Base-by-base conservation (phyloP, 169 alveolate genomes). In the Eimeria tenella region DNA sequence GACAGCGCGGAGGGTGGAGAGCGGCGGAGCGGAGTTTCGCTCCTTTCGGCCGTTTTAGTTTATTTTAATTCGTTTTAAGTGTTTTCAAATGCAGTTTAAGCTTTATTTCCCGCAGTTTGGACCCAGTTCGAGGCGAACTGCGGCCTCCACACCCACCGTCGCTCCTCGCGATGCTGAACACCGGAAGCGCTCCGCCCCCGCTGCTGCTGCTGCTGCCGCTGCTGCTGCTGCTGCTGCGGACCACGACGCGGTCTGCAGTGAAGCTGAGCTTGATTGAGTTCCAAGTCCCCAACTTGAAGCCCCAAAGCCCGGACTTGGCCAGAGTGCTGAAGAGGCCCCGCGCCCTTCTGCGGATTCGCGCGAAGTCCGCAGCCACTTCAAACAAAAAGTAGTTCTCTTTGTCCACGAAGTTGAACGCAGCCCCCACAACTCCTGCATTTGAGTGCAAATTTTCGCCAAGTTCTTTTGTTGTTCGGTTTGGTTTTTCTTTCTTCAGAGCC, bases 351-450 rank as follows among this genome's bases (percentile, higher is more conserved):
- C 97, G 86, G n/a, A 96, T 49, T 7, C 96, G 95, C 56, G 98
- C 95, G 87, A 93, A 92, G 56, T 93, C 79, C 42, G 95, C 94
- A 23, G 97, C 96, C 81, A 97, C 81, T 87, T 97, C 98, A 68
- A 97, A 95, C 88, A 97, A 70, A 68, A 97, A 94, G 88, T 95
- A 97, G 71, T 97, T 97, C n/a, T 97, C 96, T 6, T 95, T 86
- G 89, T 97, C 97, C 31, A 19, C 74, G 93, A 95, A 97, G 82
- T 96, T 96, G 68, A 97, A 94, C 21, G 96, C 95, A 4, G 97
- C 95, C 56, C 98, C 98, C 86, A 96, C 96, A 4, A 95, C 89
- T 3, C 93, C 95, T 93, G 79, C n/a, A n/a, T n/a, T n/a, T n/a
- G n/a, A n/a, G n/a, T n/a, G n/a, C n/a, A n/a, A n/a, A n/a, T n/a